Evolutionary conservation across 108 stramenopile genomes (phyloP), one percentile per base, ranked within the genome.

Genomic region (Pseudonitzschia multistriata): DNA sequence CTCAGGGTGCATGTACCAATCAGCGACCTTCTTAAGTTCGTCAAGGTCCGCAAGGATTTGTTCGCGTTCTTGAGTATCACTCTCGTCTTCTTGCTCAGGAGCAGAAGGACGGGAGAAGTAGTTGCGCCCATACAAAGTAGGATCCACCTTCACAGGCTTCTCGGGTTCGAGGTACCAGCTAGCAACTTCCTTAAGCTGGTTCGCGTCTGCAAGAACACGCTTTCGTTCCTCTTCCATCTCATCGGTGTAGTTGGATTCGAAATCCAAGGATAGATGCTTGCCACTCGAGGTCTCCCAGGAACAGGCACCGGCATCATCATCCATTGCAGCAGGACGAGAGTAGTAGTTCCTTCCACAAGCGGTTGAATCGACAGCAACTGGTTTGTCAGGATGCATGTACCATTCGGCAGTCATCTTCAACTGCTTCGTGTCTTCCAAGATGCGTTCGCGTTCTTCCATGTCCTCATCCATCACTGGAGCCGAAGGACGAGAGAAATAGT

Each of bases 71-170:
- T 75, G 70, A 5, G 35, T 72, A n/a, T 67, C 71, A 22, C 72
- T 74, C 13, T 55, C 74, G 28, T 60, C 68, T 17, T 80, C 79
- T 47, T 81, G 37, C n/a, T 80, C 79, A 17, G 73, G 70, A 52
- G 90, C 90, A 66, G 90, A 91, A 11, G 78, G 52, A 60, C 86
- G 86, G 37, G 45, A 63, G 75, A 86, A 89, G 84, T 85, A 89
- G 76, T 87, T 89, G 47, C 85, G 85, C 2, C 79, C 88, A 54
- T 42, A 81, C 21, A 66, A 70, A 33, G 64, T 67, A 21, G 80
- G 67, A 35, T 77, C 77, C 0, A 70, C 71, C 0, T 57, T 77
- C 4, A 90, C 80, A 49, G 80, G 77, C 30, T 61, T 50, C 52
- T 89, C 88, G 24, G 88, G 85, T 59, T 89, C 82, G 59, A 82